Conservation (phyloP, 1,139 yeast species). For the Pneumocystis wakefieldiae region DNA sequence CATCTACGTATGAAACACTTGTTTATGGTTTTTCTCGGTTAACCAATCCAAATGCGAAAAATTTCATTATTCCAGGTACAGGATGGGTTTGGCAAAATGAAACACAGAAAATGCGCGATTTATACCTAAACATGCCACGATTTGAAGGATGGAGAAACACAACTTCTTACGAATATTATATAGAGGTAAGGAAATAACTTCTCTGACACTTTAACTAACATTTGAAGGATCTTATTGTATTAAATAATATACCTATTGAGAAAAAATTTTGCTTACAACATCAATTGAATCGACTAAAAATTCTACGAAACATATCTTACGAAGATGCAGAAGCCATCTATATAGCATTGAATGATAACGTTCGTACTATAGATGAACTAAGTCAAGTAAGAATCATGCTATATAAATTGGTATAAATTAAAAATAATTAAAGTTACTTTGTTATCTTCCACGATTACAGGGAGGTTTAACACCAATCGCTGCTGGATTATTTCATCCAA, state of each 20-base stretch:
- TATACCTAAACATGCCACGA: slow-evolving; percentile 20
- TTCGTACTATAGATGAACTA: slow-evolving; percentile 21
- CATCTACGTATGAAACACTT: slow-evolving; percentile 21
- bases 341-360: slow-evolving; percentile 13
- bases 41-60: slow-evolving; percentile 20
- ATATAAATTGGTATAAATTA: neutral
- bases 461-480: slow-evolving; percentile 21
- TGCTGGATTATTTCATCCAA: slow-evolving; percentile 25
- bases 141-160: slow-evolving; percentile 25
- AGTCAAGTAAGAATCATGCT: slow-evolving; percentile 14
- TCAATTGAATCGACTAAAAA: slow-evolving; percentile 22
- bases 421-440: slow-evolving; percentile 14
- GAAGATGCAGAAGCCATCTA: slow-evolving; percentile 21
- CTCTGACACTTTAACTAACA: slow-evolving; percentile 13
- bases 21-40: slow-evolving; percentile 21
- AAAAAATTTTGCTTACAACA: slow-evolving; percentile 22
- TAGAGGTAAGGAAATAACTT: neutral
- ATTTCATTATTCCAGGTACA: slow-evolving; percentile 21
- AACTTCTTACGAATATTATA: slow-evolving; percentile 14
- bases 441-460: slow-evolving; percentile 15
- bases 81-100: slow-evolving; percentile 25
- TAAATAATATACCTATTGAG: slow-evolving; percentile 19
- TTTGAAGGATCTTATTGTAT: slow-evolving; percentile 17
- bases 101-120: slow-evolving; percentile 18
- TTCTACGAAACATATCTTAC: slow-evolving; percentile 17